Base-by-base conservation (phyloP, 2,329 filamentous ascomycete genomes). In the Alternaria arborescens region DNA sequence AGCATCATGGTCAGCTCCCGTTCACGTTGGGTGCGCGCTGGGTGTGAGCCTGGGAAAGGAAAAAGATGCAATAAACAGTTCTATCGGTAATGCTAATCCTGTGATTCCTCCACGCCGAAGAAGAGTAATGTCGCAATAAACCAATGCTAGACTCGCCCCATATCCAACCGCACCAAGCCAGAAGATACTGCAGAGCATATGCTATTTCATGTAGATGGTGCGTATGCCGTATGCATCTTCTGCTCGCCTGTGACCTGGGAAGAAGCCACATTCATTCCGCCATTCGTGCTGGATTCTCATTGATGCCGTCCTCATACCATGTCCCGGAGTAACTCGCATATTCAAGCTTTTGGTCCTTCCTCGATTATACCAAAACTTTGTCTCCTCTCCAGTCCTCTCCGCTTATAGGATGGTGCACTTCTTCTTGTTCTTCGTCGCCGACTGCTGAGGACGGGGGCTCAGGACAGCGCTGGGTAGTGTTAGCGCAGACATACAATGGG, bases 381-480 rank as follows among this genome's bases (percentile, higher is more conserved):
- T 10, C 36, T 30, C 51, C 16, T 40, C 22, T 22, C 28, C 52
- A 22, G 42, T 52, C 43, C 46, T 38, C 42, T 44, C 40, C 24
- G 14, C 65, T 76, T 58, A 78, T 60, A 74, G 58, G 60, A 74
- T 67, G 57, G 67, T 65, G 66, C 68, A 74, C 57, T 73, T 70
- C 58, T 52, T 68, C 63, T 66, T 70, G 65, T 71, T 71, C 67
- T 71, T 73, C 42, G 67, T 63, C 44, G 66, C 66, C 46, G 64
- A 46, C 58, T 66, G 63, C 52, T 68, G 66, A 24, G 78, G 76
- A 55, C 78, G 77, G 32, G 78, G 78, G 65, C 77, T 80, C 46
- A 80, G 77, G 22, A 80, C 78, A 53, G 78, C 78, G 53, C 78
- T 80, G 61, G 10, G 42, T 18, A 48, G 51, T 30, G 62, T 77